Percentiles rank a stretch among this genome's conserved stretches.
Evolutionary conservation across 805 yeast genomes (phyloP).

Genomic region (Kluyveromyces nonfermentans): DNA sequence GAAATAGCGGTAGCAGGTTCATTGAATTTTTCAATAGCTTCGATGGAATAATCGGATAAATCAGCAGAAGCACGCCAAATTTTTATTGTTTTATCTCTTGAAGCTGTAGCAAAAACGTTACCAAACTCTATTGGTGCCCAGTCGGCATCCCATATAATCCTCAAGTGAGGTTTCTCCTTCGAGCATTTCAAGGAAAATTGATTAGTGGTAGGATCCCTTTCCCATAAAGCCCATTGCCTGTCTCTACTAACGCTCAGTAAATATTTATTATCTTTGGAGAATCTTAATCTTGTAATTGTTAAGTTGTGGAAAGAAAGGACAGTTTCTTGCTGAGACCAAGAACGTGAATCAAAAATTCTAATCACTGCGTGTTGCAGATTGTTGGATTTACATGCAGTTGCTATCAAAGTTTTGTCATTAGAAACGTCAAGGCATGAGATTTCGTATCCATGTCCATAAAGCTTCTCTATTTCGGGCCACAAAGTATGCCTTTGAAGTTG

Average conservation of each 20-base stretch:
- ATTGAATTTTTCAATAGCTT: constrained; percentile 31
- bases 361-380: constrained; percentile 76
- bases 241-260: constrained; percentile 81
- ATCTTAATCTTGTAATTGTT: constrained; percentile 76
- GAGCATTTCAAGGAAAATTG: constrained; percentile 32
- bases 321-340: constrained; percentile 54
- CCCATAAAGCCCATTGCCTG: constrained; percentile 75
- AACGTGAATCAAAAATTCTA: constrained; percentile 55
- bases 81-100: constrained; percentile 75
- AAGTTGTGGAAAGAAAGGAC: constrained; percentile 60
- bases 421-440: constrained; percentile 69
- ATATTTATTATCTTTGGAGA: constrained; percentile 57
- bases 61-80: constrained; percentile 48
- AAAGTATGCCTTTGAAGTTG: constrained; percentile 83
- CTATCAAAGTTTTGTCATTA: constrained; percentile 53
- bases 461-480: constrained; percentile 91
- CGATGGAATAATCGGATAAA: constrained; percentile 30
- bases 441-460: constrained; percentile 97
- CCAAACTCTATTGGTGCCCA: constrained; percentile 58
- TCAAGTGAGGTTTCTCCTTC: constrained; percentile 70
- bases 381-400: constrained; percentile 89
- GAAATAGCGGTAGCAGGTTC: constrained; percentile 64
- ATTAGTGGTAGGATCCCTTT: constrained; percentile 31
- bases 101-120: constrained; percentile 65
- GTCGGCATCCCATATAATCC: constrained; percentile 92